Evolutionary conservation across 768 basidiomycete genomes (phyloP).

Genomic region (Podaxis sp.): DNA sequence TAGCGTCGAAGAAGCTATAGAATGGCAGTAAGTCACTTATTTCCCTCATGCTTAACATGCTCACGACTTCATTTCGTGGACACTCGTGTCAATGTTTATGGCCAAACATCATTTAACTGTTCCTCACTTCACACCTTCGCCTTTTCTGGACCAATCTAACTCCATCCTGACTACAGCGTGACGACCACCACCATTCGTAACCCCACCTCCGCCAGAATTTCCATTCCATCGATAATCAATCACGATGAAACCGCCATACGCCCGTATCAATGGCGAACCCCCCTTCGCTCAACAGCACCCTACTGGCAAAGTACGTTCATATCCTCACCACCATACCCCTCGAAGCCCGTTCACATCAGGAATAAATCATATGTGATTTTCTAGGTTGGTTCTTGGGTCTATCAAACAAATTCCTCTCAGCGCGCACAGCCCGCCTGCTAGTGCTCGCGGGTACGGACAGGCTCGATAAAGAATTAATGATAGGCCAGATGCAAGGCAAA

Average conservation of each 20-base stretch:
- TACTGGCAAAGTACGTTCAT: conserved; percentile 74
- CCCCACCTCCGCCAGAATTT: conserved; percentile 76
- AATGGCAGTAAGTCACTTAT: conserved; percentile 82
- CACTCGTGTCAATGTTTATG: neutral
- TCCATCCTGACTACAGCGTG: conserved; percentile 41
- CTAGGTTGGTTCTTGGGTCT: conserved; percentile 90
- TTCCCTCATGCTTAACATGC: neutral
- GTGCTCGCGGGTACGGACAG: conserved; percentile 92
- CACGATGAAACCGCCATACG: conserved; percentile 37
- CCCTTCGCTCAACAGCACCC: conserved; percentile 76
- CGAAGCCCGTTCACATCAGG: neutral
- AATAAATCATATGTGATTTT: neutral
- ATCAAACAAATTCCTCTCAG: conserved; percentile 72
- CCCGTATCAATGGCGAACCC: conserved; percentile 75
- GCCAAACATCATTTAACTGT: neutral
- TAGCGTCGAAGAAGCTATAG: conserved; percentile 78
- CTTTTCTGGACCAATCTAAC: neutral
- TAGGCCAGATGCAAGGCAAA: conserved; percentile 95
- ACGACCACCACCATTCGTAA: conserved; percentile 82
- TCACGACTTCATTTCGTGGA: neutral
- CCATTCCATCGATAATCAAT: conserved; percentile 75
- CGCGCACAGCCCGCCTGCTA: conserved; percentile 78
- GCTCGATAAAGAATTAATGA: conserved; percentile 90
- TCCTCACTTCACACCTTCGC: neutral
- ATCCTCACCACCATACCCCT: neutral